Base-by-base conservation (phyloP, 31 red algal genomes). In the Porphyra umbilicalis region DNA sequence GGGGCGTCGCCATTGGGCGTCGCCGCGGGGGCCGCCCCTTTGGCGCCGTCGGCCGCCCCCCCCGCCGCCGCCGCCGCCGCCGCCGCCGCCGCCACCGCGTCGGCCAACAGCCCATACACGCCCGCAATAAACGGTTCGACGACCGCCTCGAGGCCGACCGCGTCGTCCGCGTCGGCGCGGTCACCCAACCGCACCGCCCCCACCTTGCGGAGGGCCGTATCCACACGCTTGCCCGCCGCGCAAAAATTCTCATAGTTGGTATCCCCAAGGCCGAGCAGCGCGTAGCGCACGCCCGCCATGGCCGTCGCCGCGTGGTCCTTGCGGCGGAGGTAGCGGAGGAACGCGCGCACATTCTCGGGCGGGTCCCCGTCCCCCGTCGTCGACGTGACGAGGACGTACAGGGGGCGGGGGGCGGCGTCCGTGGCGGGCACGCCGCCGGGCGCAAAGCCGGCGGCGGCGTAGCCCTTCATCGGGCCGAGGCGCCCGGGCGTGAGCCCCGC, bases 291-390 rank as follows among this genome's bases (percentile, higher is more conserved):
- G 16, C 83, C 79, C 74, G 79, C 68, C 35, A 97, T 77, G 11
- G 34, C 76, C 4, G 82, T 76, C 33, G 77, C 83, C 25, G 88
- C 80, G 33, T 42, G 33, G 71, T 88, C 88, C 76, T 95, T 95
- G 79, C 87, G 85, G 2, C 93, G 79, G 25, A 95, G 32, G 18
- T 91, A 90, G 34, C 90, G 87, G 83, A 95, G 88, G 77, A 99
- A 93, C 16, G 86, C 85, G 33, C 90, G 89, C 31, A 86, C 93
- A 67, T 92, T 91, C 80, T 91, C 90, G 7, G 97, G 97, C 29
- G 92, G 87, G 77, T 94, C 97, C 3, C 97, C 97, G 87, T 99
- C 97, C 6, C 97, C 97, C 15, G 93, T 96, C 0, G 97, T 99
- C 11, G 97, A 95, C 32, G 89, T 88, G 32, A 96, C 97, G 40